Evolutionary conservation across 768 basidiomycete genomes (phyloP).

Genomic region (Termitomyces titanicus): DNA sequence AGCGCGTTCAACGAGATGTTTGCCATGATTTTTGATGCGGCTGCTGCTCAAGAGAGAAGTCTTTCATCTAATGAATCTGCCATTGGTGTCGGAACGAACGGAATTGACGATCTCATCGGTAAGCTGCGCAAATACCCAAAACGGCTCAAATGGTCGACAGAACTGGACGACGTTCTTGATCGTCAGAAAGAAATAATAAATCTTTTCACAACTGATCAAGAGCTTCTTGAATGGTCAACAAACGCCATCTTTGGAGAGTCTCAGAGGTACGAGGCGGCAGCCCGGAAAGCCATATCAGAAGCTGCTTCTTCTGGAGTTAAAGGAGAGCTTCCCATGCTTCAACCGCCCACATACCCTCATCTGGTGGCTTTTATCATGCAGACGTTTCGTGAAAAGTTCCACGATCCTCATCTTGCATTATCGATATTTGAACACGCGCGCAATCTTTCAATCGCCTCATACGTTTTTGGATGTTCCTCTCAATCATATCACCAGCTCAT

Average conservation of each 20-base stretch:
- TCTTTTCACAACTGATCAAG: conserved; percentile 60
- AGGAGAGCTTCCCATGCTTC: conserved; percentile 36
- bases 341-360: conserved; percentile 67
- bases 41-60: conserved; percentile 29
- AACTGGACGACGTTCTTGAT: conserved; percentile 55
- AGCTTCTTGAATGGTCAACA: conserved; percentile 72
- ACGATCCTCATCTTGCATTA: conserved; percentile 77
- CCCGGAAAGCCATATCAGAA: conserved; percentile 31
- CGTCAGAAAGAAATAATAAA: conserved; percentile 72
- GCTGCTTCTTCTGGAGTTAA: conserved; percentile 21
- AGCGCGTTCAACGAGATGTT: conserved; percentile 72
- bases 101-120: conserved; percentile 49
- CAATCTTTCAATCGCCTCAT: conserved; percentile 71
- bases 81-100: conserved; percentile 20
- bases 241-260: conserved; percentile 66
- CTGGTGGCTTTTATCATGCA: conserved; percentile 76
- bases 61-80: conserved; percentile 9
- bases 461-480: conserved; percentile 88
- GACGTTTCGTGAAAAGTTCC: conserved; percentile 73
- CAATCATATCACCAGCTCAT: conserved; percentile 87
- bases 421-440: conserved; percentile 80
- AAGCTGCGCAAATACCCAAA: conserved; percentile 52
- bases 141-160: conserved; percentile 46
- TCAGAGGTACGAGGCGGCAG: conserved; percentile 43
- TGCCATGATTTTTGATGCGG: conserved; percentile 61